Base-by-base conservation (phyloP, 805 yeast species). In the Geotrichum ghanense region DNA sequence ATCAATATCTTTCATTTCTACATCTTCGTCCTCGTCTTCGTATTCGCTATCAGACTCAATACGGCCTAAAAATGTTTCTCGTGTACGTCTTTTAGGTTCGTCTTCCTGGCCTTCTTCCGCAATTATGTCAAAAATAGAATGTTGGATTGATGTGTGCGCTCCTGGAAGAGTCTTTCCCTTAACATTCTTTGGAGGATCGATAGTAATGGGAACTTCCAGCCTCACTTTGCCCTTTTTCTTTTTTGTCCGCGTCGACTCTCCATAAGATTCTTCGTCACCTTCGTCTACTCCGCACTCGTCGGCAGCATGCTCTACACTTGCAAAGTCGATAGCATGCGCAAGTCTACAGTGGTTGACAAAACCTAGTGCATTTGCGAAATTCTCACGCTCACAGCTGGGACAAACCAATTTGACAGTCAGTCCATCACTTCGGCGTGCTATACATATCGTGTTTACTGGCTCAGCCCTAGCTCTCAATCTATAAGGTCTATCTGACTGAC, bases 301-400 rank as follows among this genome's bases (percentile, higher is more conserved):
- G 10, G 37, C 37, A 5, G 37, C 37, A n/a, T 31, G 37, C 16
- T 31, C 37, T 16, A n/a, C 19, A 5, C 19, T 31, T 6, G 37
- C 37, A 31, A n/a, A 31, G 37, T 31, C 37, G 14, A 31, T 31
- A n/a, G 75, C 67, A 59, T 84, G 94, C 4, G 88, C 83, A 22
- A 81, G 72, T 49, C 92, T 68, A 46, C 81, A 75, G 61, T 84
- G 94, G 59, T 83, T 84, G 27, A 83, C 70, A 53, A 84, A 82
- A 14, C 92, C 92, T 58, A 84, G 92, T 0, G 88, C 84, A 12
- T 83, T 76, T 5, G 84, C 78, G 57, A 84, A 84, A 51, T 82
- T 83, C 37, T 78, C 71, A 45, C 89, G 62, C 10, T 69, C 73
- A 62, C 95, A 84, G 45, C 71, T 74, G 1, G 79, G 75, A 59